Evolutionary conservation across 2,329 filamentous ascomycete genomes (phyloP).

Genomic region (Hypoxylon rubiginosum): DNA sequence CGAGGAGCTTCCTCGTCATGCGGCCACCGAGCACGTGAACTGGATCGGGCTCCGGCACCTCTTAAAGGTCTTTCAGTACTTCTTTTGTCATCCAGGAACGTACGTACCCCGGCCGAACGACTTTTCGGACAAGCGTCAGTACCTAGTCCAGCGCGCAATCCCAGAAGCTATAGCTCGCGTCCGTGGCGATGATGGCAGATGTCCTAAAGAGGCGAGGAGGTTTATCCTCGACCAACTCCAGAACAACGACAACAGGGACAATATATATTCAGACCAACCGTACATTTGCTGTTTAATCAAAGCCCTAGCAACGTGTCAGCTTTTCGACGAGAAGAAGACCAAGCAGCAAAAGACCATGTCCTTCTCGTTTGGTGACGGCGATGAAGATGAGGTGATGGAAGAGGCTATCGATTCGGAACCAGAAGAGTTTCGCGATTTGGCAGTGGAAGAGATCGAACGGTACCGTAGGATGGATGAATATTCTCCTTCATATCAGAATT

Average conservation of each 20-base stretch:
- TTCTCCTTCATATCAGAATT: constrained; percentile 76
- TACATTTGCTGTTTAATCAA: constrained; percentile 87
- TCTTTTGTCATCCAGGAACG: constrained; percentile 86
- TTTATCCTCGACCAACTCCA: constrained; percentile 91
- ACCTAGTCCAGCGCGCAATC: constrained; percentile 87
- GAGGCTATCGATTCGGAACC: constrained; percentile 58
- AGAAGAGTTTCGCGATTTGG: constrained; percentile 64
- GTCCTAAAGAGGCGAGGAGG: constrained; percentile 81
- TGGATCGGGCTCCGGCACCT: constrained; percentile 88
- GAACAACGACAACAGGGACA: constrained; percentile 95
- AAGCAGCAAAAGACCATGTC: constrained; percentile 59
- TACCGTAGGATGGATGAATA: constrained; percentile 78
- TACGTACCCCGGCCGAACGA: constrained; percentile 89
- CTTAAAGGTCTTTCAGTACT: constrained; percentile 85
- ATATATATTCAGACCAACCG: constrained; percentile 88
- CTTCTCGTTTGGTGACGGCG: constrained; percentile 58
- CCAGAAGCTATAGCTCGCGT: constrained; percentile 84
- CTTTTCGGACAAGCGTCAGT: constrained; percentile 87
- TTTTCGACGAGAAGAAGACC: constrained; percentile 60
- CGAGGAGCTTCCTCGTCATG: constrained; percentile 81
- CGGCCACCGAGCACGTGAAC: constrained; percentile 72
- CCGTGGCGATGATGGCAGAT: constrained; percentile 79
- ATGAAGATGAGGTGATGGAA: constrained; percentile 58
- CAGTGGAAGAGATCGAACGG: constrained; percentile 74
- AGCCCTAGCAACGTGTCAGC: constrained; percentile 69